Percentiles rank a stretch among this genome's conserved stretches.
phyloP scores from a whole-genome alignment of 2,329 filamentous ascomycete species.

The Chaetothyriales sp. region DNA sequence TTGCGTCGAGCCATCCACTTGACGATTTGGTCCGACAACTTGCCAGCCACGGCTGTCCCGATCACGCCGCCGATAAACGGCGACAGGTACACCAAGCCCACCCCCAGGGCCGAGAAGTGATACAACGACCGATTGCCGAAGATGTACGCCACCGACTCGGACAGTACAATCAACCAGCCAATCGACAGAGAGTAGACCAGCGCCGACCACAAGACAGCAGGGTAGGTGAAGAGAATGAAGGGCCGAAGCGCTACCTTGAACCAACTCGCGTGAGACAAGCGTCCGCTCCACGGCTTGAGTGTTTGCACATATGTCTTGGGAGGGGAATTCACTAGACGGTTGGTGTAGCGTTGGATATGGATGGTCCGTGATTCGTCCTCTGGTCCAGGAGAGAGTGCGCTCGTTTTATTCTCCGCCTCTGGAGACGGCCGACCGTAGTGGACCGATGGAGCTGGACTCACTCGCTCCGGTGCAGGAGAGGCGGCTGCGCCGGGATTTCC shows the following conservation, averaged over 20 bases:
- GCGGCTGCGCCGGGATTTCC: background rate
- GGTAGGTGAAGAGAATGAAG: conserved; percentile 77
- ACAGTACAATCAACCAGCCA: conserved; percentile 91
- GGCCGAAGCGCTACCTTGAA: conserved; percentile 62
- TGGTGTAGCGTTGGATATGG: conserved; percentile 47
- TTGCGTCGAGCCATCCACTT: conserved; percentile 70
- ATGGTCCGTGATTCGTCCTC: background rate
- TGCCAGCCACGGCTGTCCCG: conserved; percentile 83
- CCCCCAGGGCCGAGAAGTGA: conserved; percentile 66
- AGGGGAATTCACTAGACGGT: conserved; percentile 52
- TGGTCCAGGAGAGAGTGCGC: too few relatives aligned
- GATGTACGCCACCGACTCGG: conserved; percentile 70
- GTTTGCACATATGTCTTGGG: conserved; percentile 60
- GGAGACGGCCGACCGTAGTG: background rate
- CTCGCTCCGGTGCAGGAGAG: background rate
- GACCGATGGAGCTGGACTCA: background rate
- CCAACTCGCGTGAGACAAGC: conserved; percentile 68
- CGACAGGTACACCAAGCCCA: conserved; percentile 76
- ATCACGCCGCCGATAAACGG: conserved; percentile 80
- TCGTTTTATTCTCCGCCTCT: too few relatives aligned
- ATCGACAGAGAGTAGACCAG: conserved; percentile 76
- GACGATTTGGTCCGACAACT: conserved; percentile 73
- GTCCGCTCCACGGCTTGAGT: conserved; percentile 63
- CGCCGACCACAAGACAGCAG: conserved; percentile 76
- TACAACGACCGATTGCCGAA: conserved; percentile 59